Conservation (phyloP, 1,284 basidiomycete species). For the Apiotrichum siamense region DNA sequence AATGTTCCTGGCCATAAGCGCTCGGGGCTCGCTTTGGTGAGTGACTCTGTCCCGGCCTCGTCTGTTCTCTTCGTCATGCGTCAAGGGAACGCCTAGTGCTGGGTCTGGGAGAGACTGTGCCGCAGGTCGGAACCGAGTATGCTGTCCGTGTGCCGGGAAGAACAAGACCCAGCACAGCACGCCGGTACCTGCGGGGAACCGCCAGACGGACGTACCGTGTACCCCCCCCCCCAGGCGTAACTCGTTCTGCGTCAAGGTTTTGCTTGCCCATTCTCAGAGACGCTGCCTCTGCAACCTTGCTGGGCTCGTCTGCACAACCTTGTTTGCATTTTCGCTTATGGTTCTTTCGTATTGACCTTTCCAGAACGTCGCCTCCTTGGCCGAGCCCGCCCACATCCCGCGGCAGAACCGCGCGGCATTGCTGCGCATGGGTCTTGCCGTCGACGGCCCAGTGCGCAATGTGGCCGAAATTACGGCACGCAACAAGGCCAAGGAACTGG, state of each 20-base stretch:
- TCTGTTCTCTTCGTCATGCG: not conserved
- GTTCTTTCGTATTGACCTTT: not conserved
- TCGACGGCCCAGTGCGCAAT: constrained; percentile 8
- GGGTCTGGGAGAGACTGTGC: too few relatives aligned
- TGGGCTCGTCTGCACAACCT: not conserved
- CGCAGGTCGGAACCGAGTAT: too few relatives aligned
- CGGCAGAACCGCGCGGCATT: constrained; percentile 26
- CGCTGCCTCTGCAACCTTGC: too few relatives aligned
- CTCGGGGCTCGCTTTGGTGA: constrained; percentile 21
- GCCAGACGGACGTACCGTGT: too few relatives aligned
- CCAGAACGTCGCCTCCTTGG: constrained; percentile 32
- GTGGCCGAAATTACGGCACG: constrained; percentile 21
- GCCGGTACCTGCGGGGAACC: too few relatives aligned
- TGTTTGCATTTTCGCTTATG: not conserved
- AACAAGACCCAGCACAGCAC: too few relatives aligned
- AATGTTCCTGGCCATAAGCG: constrained; percentile 32
- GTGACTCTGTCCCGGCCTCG: constrained; percentile 3
- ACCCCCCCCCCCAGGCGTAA: too few relatives aligned
- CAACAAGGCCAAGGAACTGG: constrained; percentile 26
- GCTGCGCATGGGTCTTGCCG: constrained; percentile 14
- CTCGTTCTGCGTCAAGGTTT: too few relatives aligned
- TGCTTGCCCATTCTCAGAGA: too few relatives aligned
- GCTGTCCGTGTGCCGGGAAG: too few relatives aligned
- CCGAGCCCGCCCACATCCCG: constrained; percentile 26
- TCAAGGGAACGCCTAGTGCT: too few relatives aligned